phyloP scores from a whole-genome alignment of 2,329 filamentous ascomycete genomes.

The Colletotrichum cuscutae region DNA sequence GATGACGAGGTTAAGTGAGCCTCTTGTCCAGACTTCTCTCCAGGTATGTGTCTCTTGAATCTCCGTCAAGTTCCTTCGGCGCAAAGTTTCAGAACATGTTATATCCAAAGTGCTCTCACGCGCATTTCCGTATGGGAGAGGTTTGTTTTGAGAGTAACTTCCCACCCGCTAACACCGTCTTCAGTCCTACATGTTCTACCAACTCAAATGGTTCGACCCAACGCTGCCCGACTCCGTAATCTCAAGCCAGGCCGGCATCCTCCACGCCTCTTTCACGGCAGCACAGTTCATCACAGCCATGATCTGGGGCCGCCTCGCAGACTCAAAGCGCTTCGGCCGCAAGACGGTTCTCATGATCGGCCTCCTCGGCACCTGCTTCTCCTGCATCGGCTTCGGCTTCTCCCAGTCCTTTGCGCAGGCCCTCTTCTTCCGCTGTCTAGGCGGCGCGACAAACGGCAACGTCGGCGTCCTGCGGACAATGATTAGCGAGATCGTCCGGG shows the following conservation, averaged over 20 bases:
- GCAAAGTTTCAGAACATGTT: not conserved
- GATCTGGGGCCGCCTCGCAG: slow-evolving; percentile 80
- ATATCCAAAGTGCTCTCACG: not conserved
- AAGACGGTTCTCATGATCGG: slow-evolving; percentile 85
- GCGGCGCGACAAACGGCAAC: slow-evolving; percentile 65
- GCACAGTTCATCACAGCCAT: slow-evolving; percentile 87
- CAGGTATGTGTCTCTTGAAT: slow-evolving; percentile 44
- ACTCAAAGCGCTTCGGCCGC: slow-evolving; percentile 72
- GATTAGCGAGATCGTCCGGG: slow-evolving; percentile 59
- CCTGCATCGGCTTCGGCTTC: slow-evolving; percentile 79
- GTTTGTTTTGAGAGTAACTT: no score
- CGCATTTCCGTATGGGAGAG: not conserved
- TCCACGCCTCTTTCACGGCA: slow-evolving; percentile 83
- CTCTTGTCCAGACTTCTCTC: slow-evolving; percentile 81
- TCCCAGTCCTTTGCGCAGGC: slow-evolving; percentile 72
- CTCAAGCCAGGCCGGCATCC: slow-evolving; percentile 78
- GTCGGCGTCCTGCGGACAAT: slow-evolving; percentile 73
- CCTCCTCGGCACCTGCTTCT: slow-evolving; percentile 72
- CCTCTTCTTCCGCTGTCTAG: slow-evolving; percentile 72
- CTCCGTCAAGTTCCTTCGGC: not conserved
- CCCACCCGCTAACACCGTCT: not conserved
- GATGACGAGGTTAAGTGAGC: slow-evolving; percentile 82
- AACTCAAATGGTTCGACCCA: slow-evolving; percentile 80
- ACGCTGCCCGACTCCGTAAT: slow-evolving; percentile 70
- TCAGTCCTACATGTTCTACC: slow-evolving; percentile 86